A percentile compares a stretch with the other conserved stretches of the same genome.
These are phyloP conservation scores for Botrytis porri DNA, from an alignment of 2,329 filamentous ascomycete species.

Conservation along the genomic window DNA sequence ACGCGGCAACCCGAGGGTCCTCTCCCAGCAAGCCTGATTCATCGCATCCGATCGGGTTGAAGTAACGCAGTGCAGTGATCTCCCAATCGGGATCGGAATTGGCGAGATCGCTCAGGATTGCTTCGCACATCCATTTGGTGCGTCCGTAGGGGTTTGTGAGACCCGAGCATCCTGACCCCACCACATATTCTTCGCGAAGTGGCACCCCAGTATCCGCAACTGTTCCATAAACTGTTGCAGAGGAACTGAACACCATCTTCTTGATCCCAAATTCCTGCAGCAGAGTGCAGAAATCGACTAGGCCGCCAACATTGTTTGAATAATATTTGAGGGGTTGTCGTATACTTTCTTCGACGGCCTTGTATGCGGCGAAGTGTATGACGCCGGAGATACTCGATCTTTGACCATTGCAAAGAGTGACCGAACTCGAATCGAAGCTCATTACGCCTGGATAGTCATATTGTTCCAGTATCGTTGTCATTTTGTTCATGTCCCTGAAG, in stretches of 20 bases:
- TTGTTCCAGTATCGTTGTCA: constrained; percentile 30
- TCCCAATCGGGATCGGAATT: constrained; percentile 59
- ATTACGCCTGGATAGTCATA: constrained; percentile 23
- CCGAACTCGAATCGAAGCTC: constrained; percentile 17
- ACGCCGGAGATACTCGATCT: constrained; percentile 53
- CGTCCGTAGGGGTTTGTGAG: constrained; percentile 65
- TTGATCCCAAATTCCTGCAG: constrained; percentile 60
- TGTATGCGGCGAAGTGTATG: constrained; percentile 69
- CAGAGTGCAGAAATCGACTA: constrained; percentile 56
- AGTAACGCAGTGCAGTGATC: constrained; percentile 63
- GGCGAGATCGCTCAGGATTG: constrained; percentile 61
- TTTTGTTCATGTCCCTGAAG: constrained; percentile 31
- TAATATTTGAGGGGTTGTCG: constrained; percentile 60
- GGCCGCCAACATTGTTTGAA: constrained; percentile 63
- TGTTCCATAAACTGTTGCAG: constrained; percentile 63
- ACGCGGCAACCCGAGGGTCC: constrained; percentile 58
- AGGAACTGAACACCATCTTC: constrained; percentile 66
- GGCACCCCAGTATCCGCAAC: constrained; percentile 50
- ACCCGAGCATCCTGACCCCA: constrained; percentile 50
- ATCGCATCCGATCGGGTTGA: constrained; percentile 66
- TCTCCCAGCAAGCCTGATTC: constrained; percentile 62
- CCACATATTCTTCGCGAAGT: constrained; percentile 52
- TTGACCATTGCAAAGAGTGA: constrained; percentile 14
- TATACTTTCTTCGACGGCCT: constrained; percentile 55
- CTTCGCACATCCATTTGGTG: constrained; percentile 66